Conservation (phyloP, 306 rosid genomes). For the Clitoria ternatea region DNA sequence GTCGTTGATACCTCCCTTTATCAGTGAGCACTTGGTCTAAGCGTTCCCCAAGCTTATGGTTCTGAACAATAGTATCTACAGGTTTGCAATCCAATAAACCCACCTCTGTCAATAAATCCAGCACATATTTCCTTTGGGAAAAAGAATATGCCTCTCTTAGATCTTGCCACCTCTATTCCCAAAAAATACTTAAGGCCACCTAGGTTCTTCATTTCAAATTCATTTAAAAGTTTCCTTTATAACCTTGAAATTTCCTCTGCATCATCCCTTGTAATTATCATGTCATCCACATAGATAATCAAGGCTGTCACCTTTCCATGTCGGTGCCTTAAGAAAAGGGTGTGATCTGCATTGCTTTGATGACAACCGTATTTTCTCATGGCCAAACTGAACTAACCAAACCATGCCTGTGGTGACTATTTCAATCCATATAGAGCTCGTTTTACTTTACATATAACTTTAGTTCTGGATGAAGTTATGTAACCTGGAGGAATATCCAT, state of each 20-base stretch:
- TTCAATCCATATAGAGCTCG: too few relatives aligned
- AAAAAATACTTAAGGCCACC: background rate
- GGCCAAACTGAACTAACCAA: background rate
- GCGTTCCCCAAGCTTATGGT: background rate
- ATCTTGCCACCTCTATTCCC: background rate
- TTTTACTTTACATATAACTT: too few relatives aligned
- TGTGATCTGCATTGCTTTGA: background rate
- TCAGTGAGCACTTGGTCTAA: background rate
- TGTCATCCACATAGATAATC: too few relatives aligned
- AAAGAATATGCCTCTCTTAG: background rate
- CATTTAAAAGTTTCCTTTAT: background rate
- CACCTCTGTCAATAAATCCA: background rate
- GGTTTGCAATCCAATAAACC: background rate
- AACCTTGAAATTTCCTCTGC: background rate
- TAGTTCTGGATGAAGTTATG: too few relatives aligned
- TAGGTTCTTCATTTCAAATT: background rate
- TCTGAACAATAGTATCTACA: background rate
- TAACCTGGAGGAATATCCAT: too few relatives aligned
- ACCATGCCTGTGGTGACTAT: background rate
- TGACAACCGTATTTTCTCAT: background rate
- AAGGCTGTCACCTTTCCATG: background rate
- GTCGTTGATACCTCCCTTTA: background rate
- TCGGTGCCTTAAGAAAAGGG: background rate
- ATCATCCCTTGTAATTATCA: background rate
- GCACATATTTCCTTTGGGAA: too few relatives aligned